A percentile compares a stretch with the other conserved stretches of the same genome.
These are phyloP conservation scores for Nitzschia sp. DNA, from an alignment of 108 stramenopile species.

Conservation along the genomic window DNA sequence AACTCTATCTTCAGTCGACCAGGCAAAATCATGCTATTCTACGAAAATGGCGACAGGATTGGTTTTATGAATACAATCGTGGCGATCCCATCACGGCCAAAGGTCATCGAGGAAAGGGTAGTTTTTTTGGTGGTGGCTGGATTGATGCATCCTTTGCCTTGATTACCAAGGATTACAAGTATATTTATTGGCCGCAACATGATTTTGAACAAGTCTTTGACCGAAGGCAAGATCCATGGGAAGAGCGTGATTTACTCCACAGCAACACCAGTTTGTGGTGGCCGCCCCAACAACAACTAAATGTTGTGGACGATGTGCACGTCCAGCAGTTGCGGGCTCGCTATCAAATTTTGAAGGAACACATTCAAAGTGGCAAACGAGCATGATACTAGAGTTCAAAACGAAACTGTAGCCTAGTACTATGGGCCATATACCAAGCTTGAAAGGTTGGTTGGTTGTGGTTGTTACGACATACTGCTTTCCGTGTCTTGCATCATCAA, in stretches of 20 bases:
- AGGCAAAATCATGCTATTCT: neutral
- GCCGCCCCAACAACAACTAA: slow-evolving; percentile 1
- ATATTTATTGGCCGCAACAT: slow-evolving; percentile 81
- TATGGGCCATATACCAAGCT: no score
- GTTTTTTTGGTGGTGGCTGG: neutral
- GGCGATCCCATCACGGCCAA: slow-evolving; percentile 25
- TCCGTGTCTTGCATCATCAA: no score
- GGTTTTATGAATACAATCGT: slow-evolving; percentile 70
- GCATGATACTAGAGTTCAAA: no score
- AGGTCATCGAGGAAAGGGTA: slow-evolving; percentile 5
- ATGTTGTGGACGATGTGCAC: slow-evolving; percentile 20
- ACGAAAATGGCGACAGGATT: slow-evolving; percentile 63
- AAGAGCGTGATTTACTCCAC: slow-evolving; percentile 65
- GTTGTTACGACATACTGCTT: no score
- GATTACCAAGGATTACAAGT: slow-evolving; percentile 70
- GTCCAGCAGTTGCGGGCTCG: slow-evolving; percentile 26
- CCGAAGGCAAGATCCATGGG: slow-evolving; percentile 67
- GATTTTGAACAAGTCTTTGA: slow-evolving; percentile 79
- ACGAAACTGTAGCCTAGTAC: no score
- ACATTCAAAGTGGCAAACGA: slow-evolving; percentile 27
- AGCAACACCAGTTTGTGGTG: no score
- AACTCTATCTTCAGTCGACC: slow-evolving; percentile 59
- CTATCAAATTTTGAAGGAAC: slow-evolving; percentile 24
- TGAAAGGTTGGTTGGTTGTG: no score
- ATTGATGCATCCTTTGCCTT: slow-evolving; percentile 76